Conservation (phyloP, 208 protist species). For the Angomonas deanei region DNA sequence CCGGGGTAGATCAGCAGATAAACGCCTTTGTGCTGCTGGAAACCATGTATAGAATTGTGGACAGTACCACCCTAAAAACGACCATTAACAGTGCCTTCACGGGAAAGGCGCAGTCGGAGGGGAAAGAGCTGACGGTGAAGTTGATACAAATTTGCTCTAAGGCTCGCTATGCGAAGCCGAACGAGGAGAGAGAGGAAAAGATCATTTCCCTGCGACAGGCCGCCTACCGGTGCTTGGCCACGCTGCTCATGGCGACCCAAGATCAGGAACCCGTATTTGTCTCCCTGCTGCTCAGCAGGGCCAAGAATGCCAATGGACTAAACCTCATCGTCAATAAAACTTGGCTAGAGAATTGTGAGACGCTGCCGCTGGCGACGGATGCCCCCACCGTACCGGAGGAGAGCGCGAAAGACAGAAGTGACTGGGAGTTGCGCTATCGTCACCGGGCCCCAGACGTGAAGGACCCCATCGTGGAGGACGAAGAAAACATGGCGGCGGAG, state of each 20-base stretch:
- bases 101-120: conserved; percentile 16
- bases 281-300: conserved; percentile 58
- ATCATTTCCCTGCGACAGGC: conserved; percentile 41
- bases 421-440: conserved; percentile 7
- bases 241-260: conserved; percentile 70
- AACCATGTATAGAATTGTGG: conserved; percentile 43
- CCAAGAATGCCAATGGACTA: conserved; percentile 18
- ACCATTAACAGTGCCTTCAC: conserved; percentile 47
- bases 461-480: background rate
- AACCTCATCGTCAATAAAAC: background rate
- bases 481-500: background rate
- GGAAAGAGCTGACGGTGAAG: conserved; percentile 73
- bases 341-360: background rate
- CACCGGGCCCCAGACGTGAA: background rate
- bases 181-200: conserved; percentile 4
- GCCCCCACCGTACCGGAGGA: background rate
- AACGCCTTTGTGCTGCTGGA: conserved; percentile 73
- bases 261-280: conserved; percentile 71
- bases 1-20: conserved; percentile 15
- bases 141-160: conserved; percentile 60
- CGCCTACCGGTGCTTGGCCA: conserved; percentile 66
- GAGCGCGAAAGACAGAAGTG: background rate
- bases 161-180: conserved; percentile 8
- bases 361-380: background rate
- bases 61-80: conserved; percentile 24